A percentile compares a stretch with the other conserved stretches of the same genome.
phyloP scores from a whole-genome alignment of 2,329 filamentous ascomycete genomes.

The Phaeoacremonium minimum region DNA sequence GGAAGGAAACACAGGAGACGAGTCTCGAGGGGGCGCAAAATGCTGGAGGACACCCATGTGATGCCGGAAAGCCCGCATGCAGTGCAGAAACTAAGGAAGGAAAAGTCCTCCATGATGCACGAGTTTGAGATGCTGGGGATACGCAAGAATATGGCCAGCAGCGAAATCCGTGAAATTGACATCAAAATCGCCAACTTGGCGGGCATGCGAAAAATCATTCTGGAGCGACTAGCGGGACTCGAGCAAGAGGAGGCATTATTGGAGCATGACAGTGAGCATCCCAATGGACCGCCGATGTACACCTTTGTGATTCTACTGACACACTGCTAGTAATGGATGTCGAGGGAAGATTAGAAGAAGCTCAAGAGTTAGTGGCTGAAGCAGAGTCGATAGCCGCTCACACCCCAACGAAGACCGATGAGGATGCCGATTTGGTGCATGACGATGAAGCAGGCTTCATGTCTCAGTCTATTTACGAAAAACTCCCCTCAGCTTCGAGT shows the following conservation, averaged over 20 bases:
- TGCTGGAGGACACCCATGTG: constrained; percentile 62
- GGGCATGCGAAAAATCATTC: constrained; percentile 85
- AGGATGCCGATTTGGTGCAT: constrained; percentile 47
- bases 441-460: constrained; percentile 65
- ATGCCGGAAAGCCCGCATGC: constrained; percentile 56
- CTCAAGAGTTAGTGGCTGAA: constrained; percentile 55
- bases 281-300: not conserved
- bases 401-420: constrained; percentile 47
- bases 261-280: constrained; percentile 74
- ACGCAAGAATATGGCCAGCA: constrained; percentile 95
- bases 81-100: constrained; percentile 71
- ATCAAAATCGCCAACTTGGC: constrained; percentile 92
- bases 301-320: constrained; percentile 21
- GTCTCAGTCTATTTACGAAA: constrained; percentile 97
- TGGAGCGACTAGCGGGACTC: constrained; percentile 78
- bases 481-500: constrained; percentile 59
- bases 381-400: constrained; percentile 50
- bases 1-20: constrained; percentile 67
- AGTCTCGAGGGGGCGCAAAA: constrained; percentile 69
- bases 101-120: constrained; percentile 75
- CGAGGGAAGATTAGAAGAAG: constrained; percentile 57
- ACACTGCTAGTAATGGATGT: constrained; percentile 53
- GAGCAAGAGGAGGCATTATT: constrained; percentile 88
- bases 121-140: constrained; percentile 87
- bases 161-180: constrained; percentile 94